Percentiles rank a stretch among this genome's conserved stretches.
phyloP scores from a whole-genome alignment of 129 eudicot genomes.

The Lonicera japonica region DNA sequence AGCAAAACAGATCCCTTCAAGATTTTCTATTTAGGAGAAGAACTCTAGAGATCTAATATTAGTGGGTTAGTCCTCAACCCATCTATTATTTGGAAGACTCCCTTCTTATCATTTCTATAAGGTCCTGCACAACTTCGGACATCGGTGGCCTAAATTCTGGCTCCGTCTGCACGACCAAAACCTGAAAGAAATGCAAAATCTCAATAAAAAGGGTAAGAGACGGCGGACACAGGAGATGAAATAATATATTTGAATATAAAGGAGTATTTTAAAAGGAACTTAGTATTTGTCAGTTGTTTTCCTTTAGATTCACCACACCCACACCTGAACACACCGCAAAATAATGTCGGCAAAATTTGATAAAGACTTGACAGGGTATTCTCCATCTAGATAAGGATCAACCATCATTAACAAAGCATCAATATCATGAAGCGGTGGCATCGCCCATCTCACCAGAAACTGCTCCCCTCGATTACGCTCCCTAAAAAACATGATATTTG shows the following conservation, averaged over 20 bases:
- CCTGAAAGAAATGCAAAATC: not conserved
- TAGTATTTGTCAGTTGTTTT: too few species aligned
- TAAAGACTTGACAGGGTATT: conserved; percentile 66
- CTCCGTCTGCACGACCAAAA: conserved; percentile 47
- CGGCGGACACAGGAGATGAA: too few species aligned
- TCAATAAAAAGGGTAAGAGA: too few species aligned
- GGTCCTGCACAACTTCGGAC: conserved; percentile 96
- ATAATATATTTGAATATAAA: too few species aligned
- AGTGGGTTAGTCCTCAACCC: conserved; percentile 40
- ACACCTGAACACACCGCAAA: conserved; percentile 80
- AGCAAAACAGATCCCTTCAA: not conserved
- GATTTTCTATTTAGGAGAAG: not conserved
- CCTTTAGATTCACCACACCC: conserved; percentile 26
- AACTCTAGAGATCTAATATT: not conserved
- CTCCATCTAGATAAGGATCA: conserved; percentile 79
- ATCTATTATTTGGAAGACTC: conserved; percentile 61
- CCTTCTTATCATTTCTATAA: conserved; percentile 65
- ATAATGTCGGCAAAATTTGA: conserved; percentile 89
- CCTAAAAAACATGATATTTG: conserved; percentile 24
- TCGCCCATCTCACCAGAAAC: conserved; percentile 87
- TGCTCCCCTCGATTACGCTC: conserved; percentile 81
- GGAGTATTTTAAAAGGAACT: too few species aligned
- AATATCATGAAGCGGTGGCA: conserved; percentile 86
- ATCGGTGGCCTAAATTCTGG: conserved; percentile 91
- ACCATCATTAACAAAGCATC: conserved; percentile 86